Conservation (phyloP, 176 grass and related monocot species). For the Aegilops bicornis region DNA sequence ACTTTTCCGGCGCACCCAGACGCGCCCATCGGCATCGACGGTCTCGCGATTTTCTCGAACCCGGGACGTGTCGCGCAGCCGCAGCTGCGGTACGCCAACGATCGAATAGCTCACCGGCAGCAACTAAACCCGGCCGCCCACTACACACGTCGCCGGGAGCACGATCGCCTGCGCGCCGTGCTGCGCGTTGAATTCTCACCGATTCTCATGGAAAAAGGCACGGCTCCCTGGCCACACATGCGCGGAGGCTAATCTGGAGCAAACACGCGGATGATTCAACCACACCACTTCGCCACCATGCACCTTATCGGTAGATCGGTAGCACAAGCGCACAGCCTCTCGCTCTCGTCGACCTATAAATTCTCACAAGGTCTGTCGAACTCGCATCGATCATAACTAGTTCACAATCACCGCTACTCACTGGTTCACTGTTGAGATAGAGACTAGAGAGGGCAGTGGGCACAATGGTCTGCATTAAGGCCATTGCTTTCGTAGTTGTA, state of each 20-base stretch:
- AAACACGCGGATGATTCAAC: slow-evolving; percentile 6
- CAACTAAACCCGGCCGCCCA: slow-evolving; percentile 15
- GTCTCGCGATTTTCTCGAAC: not conserved
- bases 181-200: slow-evolving; percentile 10
- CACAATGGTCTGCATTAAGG: slow-evolving; percentile 41
- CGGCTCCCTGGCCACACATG: slow-evolving; percentile 5
- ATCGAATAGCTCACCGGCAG: not conserved
- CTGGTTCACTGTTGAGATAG: not conserved
- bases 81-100: not conserved
- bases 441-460: not conserved
- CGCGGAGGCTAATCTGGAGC: not conserved
- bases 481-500: slow-evolving; percentile 2
- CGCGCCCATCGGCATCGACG: not conserved
- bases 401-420: not conserved
- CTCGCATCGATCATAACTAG: not conserved
- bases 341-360: slow-evolving; percentile 32
- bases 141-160: slow-evolving; percentile 5
- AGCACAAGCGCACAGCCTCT: not conserved
- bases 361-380: not conserved
- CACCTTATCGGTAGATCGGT: not conserved
- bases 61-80: slow-evolving; percentile 28
- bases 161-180: not conserved
- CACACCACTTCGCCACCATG: not conserved
- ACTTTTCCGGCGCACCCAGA: slow-evolving; percentile 6
- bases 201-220: not conserved